Conservation (phyloP, 2,329 filamentous ascomycete genomes). For the Exophiala lecanii-corni region DNA sequence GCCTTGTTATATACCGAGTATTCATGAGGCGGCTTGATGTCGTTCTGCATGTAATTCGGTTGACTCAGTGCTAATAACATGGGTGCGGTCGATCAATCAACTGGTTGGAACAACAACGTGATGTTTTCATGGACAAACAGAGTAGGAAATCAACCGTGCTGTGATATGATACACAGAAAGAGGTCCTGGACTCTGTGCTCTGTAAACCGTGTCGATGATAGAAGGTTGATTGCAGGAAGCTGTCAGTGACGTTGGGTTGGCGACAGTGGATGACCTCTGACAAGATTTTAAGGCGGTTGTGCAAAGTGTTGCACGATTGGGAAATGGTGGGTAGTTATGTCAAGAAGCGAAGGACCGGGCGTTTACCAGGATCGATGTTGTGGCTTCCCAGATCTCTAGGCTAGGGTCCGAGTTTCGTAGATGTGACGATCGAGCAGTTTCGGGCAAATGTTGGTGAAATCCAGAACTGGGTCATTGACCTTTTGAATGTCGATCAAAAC, state of each 20-base stretch:
- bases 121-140: conserved; percentile 18
- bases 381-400: conserved; percentile 20
- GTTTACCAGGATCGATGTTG: conserved; percentile 18
- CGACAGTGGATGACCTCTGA: conserved; percentile 2
- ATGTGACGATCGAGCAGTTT: no score
- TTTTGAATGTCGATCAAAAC: conserved; percentile 9
- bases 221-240: conserved; percentile 9
- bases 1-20: conserved; percentile 40
- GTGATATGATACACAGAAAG: neutral
- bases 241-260: conserved; percentile 17
- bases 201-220: conserved; percentile 10
- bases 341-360: conserved; percentile 16
- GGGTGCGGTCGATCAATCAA: conserved; percentile 24
- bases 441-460: conserved; percentile 8
- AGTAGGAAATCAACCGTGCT: conserved; percentile 4
- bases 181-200: neutral
- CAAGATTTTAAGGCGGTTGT: conserved; percentile 4
- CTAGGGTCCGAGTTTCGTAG: conserved; percentile 8
- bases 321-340: conserved; percentile 18
- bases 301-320: conserved; percentile 13
- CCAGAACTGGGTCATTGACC: no score
- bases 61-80: conserved; percentile 52
- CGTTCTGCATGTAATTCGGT: conserved; percentile 39
- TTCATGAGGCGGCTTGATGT: conserved; percentile 46
- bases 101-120: conserved; percentile 16